Evolutionary conservation across 352 stramenopile species (phyloP).

Genomic region (Globisporangium cylindrosporum): DNA sequence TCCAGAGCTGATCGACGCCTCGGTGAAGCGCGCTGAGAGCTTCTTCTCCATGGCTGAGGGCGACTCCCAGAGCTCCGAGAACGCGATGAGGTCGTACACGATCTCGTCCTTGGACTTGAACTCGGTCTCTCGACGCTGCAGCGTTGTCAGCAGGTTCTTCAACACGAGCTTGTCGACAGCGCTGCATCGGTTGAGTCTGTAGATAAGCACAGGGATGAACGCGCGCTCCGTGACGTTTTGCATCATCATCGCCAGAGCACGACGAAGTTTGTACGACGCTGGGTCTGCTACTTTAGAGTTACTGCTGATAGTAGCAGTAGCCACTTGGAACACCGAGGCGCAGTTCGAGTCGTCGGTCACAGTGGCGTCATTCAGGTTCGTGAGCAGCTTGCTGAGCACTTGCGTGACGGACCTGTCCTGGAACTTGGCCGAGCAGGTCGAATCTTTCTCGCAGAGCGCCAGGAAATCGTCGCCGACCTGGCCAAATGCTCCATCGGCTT

Average conservation of each 20-base stretch:
- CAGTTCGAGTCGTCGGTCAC: conserved; percentile 12
- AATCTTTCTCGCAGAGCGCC: conserved; percentile 38
- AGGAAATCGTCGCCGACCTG: conserved; percentile 46
- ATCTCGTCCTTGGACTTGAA: conserved; percentile 26
- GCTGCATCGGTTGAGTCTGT: conserved; percentile 53
- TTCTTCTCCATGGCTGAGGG: conserved; percentile 41
- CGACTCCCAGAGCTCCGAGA: conserved; percentile 74
- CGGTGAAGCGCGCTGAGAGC: conserved; percentile 45
- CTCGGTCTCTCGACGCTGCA: conserved; percentile 17
- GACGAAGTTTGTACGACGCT: conserved; percentile 15
- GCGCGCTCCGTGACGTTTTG: conserved; percentile 40
- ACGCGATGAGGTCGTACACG: conserved; percentile 59
- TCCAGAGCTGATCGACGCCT: conserved; percentile 44
- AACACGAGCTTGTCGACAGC: conserved; percentile 44
- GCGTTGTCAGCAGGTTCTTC: conserved; percentile 25
- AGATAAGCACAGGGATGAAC: conserved; percentile 63
- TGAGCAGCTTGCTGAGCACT: conserved; percentile 36
- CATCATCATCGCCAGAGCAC: conserved; percentile 41
- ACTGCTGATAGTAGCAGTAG: neutral
- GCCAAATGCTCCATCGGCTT: conserved; percentile 43
- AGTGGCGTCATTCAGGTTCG: conserved; percentile 24
- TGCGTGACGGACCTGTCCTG: conserved; percentile 27
- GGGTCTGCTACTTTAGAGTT: neutral
- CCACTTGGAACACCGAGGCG: conserved; percentile 11
- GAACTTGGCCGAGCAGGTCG: conserved; percentile 39